Evolutionary conservation across 176 grass and related monocot genomes (phyloP), one percentile per base, ranked within the genome.

Genomic region (Oryza meyeriana): DNA sequence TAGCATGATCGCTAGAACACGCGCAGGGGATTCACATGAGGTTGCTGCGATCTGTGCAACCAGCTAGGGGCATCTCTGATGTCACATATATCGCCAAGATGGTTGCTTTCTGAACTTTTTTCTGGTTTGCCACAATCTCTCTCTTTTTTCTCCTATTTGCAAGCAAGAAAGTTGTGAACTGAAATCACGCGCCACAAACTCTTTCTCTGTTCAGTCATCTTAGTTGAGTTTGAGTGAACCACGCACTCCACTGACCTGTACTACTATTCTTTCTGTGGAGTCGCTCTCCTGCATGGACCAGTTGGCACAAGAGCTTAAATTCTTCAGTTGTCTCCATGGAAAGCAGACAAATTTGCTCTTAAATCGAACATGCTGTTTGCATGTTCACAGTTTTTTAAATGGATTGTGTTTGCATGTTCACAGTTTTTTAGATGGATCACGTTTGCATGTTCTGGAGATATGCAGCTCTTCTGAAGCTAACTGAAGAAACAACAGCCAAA

Each of bases 111-210:
- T 31, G 17, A 0, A 4, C 29, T 26, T 32, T 42, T 61, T 9
- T 22, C 20, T 48, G 80, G 32, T 14, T 3, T 25, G 25, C 42
- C 68, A 40, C 84, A 10, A 9, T 17, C 4, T 71, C 24, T 28
- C 22, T 1, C 2, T 24, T 24, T 58, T 57, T 24, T 58, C 55
- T 59, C 55, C 55, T 59, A n/a, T 36, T 8, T 40, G 40, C 4
- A n/a, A 81, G 29, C 29, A 28, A 64, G 29, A 82, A 82, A 3
- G 4, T 33, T 24, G 17, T n/a, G 0, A 39, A 57, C 27, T 10
- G 79, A 40, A 35, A 26, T 41, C 61, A 12, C 39, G 25, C 52
- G 65, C 79, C 85, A 77, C 85, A 22, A 30, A 18, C 38, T 38
- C 48, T 47, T 12, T 18, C 45, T 11, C 61, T 9, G 61, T 13